Conservation (phyloP, 2,329 filamentous ascomycete genomes). For the Fusarium pseudocircinatum region DNA sequence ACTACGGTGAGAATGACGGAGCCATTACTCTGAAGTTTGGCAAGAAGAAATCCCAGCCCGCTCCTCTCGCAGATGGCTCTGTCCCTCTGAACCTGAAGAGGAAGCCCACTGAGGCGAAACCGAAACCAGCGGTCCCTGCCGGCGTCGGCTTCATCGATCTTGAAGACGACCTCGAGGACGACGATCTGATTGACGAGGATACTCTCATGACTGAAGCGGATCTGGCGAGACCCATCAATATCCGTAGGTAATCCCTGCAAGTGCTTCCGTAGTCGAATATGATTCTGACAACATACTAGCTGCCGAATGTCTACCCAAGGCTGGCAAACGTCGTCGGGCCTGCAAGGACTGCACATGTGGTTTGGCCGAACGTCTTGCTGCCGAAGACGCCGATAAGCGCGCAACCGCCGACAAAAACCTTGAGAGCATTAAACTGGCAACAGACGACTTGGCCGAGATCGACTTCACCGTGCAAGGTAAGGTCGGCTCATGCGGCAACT, state of each 20-base stretch:
- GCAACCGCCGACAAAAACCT: slow-evolving; percentile 73
- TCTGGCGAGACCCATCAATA: slow-evolving; percentile 77
- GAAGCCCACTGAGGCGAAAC: slow-evolving; percentile 52
- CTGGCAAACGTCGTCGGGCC: slow-evolving; percentile 87
- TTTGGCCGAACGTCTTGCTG: slow-evolving; percentile 83
- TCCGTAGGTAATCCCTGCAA: slow-evolving; percentile 70
- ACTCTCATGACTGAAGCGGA: slow-evolving; percentile 87
- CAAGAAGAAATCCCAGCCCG: slow-evolving; percentile 47
- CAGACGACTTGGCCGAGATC: slow-evolving; percentile 83
- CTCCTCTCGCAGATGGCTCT: slow-evolving; percentile 34
- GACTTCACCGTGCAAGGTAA: slow-evolving; percentile 99
- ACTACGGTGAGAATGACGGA: slow-evolving; percentile 65
- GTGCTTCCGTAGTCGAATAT: not conserved
- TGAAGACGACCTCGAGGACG: slow-evolving; percentile 73
- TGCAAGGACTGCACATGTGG: slow-evolving; percentile 99
- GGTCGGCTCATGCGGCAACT: slow-evolving; percentile 93
- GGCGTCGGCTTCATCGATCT: slow-evolving; percentile 76
- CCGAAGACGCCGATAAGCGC: slow-evolving; percentile 81
- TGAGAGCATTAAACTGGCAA: slow-evolving; percentile 74
- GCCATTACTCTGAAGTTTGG: slow-evolving; percentile 62
- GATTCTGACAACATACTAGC: slow-evolving; percentile 57
- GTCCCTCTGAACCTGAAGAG: slow-evolving; percentile 54
- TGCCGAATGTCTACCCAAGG: slow-evolving; percentile 85
- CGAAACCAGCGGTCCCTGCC: slow-evolving; percentile 55
- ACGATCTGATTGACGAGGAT: slow-evolving; percentile 93